These are phyloP conservation scores for Alternaria ethzedia DNA, from an alignment of 2,329 filamentous ascomycete species.

Conservation along the genomic window DNA sequence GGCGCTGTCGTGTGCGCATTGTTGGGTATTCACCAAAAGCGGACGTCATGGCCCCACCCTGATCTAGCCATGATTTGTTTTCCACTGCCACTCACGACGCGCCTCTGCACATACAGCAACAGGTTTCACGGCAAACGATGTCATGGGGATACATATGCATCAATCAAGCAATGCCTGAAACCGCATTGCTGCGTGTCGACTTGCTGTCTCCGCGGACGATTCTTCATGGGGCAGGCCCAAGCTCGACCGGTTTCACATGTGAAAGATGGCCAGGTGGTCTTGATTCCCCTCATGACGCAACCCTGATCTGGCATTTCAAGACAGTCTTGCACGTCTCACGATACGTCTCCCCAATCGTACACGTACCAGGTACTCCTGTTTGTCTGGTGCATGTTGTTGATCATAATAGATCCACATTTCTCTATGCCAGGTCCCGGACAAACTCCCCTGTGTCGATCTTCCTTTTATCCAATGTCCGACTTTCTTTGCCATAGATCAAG, in stretches of 20 bases:
- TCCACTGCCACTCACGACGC: conserved; percentile 10
- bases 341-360: not conserved
- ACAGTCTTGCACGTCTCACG: not conserved
- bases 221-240: conserved; percentile 2
- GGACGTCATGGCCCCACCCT: conserved; percentile 15
- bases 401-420: not conserved
- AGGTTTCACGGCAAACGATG: conserved; percentile 18
- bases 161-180: not conserved
- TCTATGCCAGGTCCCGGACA: not conserved
- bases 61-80: conserved; percentile 12
- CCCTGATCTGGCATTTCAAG: not conserved
- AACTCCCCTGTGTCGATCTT: conserved; percentile 1
- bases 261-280: conserved; percentile 8
- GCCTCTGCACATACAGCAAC: conserved; percentile 14
- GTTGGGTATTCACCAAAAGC: conserved; percentile 11
- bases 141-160: conserved; percentile 17
- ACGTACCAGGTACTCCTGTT: not conserved
- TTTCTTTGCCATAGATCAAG: not conserved
- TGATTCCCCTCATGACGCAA: conserved; percentile 20
- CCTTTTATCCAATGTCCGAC: not conserved
- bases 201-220: not conserved
- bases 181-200: conserved; percentile 2
- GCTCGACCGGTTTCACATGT: conserved; percentile 21
- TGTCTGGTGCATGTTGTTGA: not conserved
- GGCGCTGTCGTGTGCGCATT: conserved; percentile 26